phyloP scores from a whole-genome alignment of 352 stramenopile genomes.

The Phytophthora cryptogea region DNA sequence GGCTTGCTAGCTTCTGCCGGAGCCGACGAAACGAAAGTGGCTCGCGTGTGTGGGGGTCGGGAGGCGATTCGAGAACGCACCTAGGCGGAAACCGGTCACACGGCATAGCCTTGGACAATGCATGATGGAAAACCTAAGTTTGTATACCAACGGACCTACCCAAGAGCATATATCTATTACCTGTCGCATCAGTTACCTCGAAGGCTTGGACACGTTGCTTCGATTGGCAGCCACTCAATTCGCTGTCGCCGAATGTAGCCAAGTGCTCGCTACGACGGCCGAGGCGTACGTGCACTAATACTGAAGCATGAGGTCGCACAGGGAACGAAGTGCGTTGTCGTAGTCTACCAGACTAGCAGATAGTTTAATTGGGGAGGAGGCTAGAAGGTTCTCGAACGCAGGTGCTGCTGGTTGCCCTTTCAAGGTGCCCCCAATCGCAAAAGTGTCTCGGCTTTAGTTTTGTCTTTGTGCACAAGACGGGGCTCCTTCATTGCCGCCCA shows the following conservation, averaged over 20 bases:
- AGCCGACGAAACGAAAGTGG: constrained; percentile 40
- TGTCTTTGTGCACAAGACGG: constrained; percentile 16
- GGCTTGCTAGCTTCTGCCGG: constrained; percentile 12
- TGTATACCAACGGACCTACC: neutral
- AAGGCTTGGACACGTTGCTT: neutral
- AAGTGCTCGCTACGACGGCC: neutral
- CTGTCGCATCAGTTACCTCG: neutral
- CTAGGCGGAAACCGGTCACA: constrained; percentile 10
- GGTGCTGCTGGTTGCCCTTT: constrained; percentile 7
- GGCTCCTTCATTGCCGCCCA: neutral
- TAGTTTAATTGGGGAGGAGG: neutral
- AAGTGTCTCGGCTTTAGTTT: constrained; percentile 6
- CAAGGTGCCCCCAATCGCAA: constrained; percentile 7
- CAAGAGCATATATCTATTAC: neutral
- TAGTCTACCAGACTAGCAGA: neutral
- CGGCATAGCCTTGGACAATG: constrained; percentile 10
- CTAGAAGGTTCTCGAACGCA: constrained; percentile 37
- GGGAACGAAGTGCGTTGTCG: neutral
- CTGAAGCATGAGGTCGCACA: neutral
- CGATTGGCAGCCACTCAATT: constrained; percentile 25
- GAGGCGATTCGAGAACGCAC: constrained; percentile 33
- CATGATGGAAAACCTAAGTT: neutral
- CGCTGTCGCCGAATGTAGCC: neutral
- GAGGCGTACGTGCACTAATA: neutral
- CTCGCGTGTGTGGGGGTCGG: constrained; percentile 11